These are phyloP conservation scores for Oryza glumipatula DNA, from an alignment of 176 grass and related monocot genomes.

Conservation along the genomic window DNA sequence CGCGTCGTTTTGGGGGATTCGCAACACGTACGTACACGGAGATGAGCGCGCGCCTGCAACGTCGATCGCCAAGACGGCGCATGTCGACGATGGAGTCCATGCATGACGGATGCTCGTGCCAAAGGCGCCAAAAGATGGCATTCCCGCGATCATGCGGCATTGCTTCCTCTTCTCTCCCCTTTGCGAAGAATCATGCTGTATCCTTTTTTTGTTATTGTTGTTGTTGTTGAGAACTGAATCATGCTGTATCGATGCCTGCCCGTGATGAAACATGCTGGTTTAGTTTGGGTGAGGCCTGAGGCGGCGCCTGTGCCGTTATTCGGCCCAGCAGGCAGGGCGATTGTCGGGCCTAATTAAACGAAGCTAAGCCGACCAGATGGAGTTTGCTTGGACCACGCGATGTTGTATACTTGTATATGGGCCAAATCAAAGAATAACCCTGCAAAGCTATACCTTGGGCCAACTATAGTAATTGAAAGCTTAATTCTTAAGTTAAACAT, in stretches of 20 bases:
- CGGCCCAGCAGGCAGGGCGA: background rate
- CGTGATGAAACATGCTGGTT: background rate
- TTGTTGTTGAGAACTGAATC: too few species aligned
- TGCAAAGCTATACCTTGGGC: background rate
- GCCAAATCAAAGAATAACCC: background rate
- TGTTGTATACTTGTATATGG: background rate
- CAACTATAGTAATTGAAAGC: background rate
- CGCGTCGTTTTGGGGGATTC: slow-evolving; percentile 14
- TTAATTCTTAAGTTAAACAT: background rate
- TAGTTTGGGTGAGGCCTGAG: too few species aligned
- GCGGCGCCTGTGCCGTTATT: background rate
- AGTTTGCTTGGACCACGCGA: background rate
- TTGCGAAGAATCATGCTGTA: background rate
- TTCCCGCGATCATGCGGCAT: background rate
- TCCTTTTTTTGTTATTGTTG: background rate
- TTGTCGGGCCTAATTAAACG: background rate
- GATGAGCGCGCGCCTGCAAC: background rate
- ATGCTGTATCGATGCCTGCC: background rate
- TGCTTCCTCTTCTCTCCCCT: too few species aligned
- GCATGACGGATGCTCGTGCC: slow-evolving; percentile 5
- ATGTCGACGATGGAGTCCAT: background rate
- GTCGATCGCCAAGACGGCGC: background rate
- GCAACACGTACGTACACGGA: background rate
- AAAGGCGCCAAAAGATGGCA: slow-evolving; percentile 12
- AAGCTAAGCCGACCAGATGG: background rate